Evolutionary conservation across 139 green algal species (phyloP).

Genomic region (Chlorella sp.): DNA sequence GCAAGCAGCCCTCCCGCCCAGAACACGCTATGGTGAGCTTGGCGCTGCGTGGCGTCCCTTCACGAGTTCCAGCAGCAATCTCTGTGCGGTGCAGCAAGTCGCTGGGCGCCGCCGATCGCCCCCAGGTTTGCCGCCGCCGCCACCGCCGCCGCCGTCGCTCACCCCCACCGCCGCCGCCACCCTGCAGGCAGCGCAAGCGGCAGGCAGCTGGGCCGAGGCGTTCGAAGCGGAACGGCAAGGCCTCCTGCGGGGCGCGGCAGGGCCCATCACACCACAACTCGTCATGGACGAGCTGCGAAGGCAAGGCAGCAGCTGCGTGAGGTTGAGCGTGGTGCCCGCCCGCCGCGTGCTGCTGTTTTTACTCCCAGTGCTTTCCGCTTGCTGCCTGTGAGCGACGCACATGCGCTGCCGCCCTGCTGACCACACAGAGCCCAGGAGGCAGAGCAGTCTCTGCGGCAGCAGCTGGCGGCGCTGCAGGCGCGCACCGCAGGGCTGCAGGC

Average conservation of each 20-base stretch:
- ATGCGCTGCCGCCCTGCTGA: background rate
- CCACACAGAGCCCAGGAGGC: conserved; percentile 4
- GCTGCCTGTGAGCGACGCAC: too few relatives aligned
- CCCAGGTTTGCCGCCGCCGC: too few relatives aligned
- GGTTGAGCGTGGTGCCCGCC: background rate
- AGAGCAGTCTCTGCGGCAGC: conserved; percentile 5
- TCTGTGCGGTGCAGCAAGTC: too few relatives aligned
- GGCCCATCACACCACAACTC: background rate
- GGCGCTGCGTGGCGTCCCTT: too few relatives aligned
- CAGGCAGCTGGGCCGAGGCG: background rate
- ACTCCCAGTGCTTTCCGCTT: too few relatives aligned
- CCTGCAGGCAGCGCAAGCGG: conserved; percentile 10
- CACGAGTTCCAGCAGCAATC: too few relatives aligned
- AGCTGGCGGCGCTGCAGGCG: conserved; percentile 20
- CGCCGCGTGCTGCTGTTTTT: too few relatives aligned
- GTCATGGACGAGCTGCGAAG: conserved; percentile 12
- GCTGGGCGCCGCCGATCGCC: too few relatives aligned
- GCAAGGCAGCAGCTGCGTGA: background rate
- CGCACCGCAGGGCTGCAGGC: conserved; percentile 3
- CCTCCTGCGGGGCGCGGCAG: background rate
- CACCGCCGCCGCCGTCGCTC: too few relatives aligned
- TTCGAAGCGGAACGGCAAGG: conserved; percentile 30
- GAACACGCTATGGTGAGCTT: too few relatives aligned
- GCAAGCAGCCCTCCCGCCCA: too few relatives aligned
- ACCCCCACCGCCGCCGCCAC: too few relatives aligned